A percentile compares a stretch with the other conserved stretches of the same genome.
These are phyloP conservation scores for Diaporthe sp. DNA, from an alignment of 2,329 filamentous ascomycete genomes.

Conservation along the genomic window DNA sequence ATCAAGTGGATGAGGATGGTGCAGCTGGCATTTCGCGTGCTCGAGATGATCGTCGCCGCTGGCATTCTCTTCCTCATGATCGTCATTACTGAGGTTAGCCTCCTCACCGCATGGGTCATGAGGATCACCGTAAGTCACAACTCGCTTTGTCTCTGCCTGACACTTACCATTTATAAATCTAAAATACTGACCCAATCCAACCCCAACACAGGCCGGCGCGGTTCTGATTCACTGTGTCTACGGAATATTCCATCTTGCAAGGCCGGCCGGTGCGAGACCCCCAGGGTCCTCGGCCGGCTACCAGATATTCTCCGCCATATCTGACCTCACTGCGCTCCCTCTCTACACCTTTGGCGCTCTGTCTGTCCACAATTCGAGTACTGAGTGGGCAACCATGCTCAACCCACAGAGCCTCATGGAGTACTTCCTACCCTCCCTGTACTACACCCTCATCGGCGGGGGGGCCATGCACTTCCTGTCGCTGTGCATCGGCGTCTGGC, in stretches of 20 bases:
- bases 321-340: constrained; percentile 71
- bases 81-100: constrained; percentile 77
- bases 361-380: constrained; percentile 57
- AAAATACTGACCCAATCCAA: background rate
- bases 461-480: constrained; percentile 79
- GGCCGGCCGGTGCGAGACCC: constrained; percentile 77
- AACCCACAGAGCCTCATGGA: constrained; percentile 65
- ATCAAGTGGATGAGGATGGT: constrained; percentile 77
- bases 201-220: constrained; percentile 73
- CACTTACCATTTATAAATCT: constrained; percentile 37
- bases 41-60: constrained; percentile 76
- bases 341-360: constrained; percentile 69
- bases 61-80: constrained; percentile 83
- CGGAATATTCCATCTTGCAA: constrained; percentile 82
- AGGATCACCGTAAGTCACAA: constrained; percentile 75
- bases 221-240: constrained; percentile 80
- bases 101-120: constrained; percentile 79
- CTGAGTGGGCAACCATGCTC: constrained; percentile 77
- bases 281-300: constrained; percentile 89
- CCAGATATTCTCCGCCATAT: constrained; percentile 83
- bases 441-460: constrained; percentile 74
- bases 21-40: constrained; percentile 76
- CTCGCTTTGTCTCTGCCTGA: background rate
- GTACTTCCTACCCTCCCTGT: constrained; percentile 74
- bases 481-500: constrained; percentile 77